A percentile compares a stretch with the other conserved stretches of the same genome.
phyloP scores from a whole-genome alignment of 1,284 basidiomycete species.

The Coniferiporia weirii region DNA sequence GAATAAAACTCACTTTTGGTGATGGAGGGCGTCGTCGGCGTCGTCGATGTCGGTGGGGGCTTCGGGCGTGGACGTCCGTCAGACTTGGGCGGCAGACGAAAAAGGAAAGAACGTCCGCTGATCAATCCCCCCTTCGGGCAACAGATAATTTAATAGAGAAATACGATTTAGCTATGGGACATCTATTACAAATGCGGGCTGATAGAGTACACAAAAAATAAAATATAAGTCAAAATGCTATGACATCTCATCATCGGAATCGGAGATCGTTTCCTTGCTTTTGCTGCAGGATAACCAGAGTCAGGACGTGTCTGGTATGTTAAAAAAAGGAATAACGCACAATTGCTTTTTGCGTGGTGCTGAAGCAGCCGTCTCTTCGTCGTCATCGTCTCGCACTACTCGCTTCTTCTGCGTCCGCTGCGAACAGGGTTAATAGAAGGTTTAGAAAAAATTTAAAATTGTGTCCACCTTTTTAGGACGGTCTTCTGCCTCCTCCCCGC shows the following conservation, averaged over 20 bases:
- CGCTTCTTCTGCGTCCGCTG: slow-evolving; percentile 64
- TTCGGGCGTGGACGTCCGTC: no score
- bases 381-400: slow-evolving; percentile 70
- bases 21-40: background rate
- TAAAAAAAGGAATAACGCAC: slow-evolving; percentile 38
- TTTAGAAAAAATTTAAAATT: background rate
- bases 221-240: slow-evolving; percentile 19
- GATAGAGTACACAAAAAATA: background rate
- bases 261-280: slow-evolving; percentile 73
- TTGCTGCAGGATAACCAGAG: slow-evolving; percentile 41
- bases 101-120: background rate
- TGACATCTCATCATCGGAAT: slow-evolving; percentile 69
- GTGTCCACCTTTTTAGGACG: slow-evolving; percentile 62
- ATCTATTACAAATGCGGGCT: no score
- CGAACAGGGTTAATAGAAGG: background rate
- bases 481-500: slow-evolving; percentile 60
- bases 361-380: slow-evolving; percentile 49
- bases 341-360: slow-evolving; percentile 66
- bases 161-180: no score
- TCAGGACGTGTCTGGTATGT: background rate
- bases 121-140: background rate
- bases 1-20: slow-evolving; percentile 1
- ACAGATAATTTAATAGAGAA: no score
- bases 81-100: background rate
- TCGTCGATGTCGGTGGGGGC: background rate